Percentiles rank a stretch among this genome's conserved stretches.
phyloP scores from a whole-genome alignment of 2,329 filamentous ascomycete species.

The Aspergillus udagawae region DNA sequence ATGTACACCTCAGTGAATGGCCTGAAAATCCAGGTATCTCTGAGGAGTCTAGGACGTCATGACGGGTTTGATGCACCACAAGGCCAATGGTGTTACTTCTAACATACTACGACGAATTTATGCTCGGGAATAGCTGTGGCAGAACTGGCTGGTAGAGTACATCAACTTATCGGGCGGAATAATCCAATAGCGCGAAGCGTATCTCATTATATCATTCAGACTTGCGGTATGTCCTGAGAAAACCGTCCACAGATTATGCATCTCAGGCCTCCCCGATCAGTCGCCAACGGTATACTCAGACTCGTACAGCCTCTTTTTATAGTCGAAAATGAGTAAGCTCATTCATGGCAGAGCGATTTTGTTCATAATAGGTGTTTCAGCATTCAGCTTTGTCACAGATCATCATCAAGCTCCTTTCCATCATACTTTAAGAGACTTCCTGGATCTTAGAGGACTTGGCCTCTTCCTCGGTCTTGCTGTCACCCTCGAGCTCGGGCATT shows the following conservation, averaged over 20 bases:
- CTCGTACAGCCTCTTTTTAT: neutral
- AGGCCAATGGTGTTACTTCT: neutral
- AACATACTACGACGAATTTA: neutral
- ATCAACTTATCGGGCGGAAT: neutral
- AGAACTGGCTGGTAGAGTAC: neutral
- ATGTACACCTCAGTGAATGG: neutral
- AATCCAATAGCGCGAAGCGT: neutral
- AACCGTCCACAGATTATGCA: neutral
- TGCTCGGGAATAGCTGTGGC: neutral
- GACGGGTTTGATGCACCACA: neutral
- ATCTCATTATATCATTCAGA: neutral
- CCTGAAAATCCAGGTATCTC: neutral
- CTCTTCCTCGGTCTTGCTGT: constrained; percentile 39
- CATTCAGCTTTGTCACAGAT: constrained; percentile 23
- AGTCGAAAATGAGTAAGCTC: neutral
- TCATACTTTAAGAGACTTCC: constrained; percentile 29
- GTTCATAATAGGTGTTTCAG: constrained; percentile 10
- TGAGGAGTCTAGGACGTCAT: neutral
- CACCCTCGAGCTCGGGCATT: constrained; percentile 67
- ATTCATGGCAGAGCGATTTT: neutral
- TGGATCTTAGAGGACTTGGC: constrained; percentile 35
- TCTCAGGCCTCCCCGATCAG: neutral
- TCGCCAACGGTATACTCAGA: neutral
- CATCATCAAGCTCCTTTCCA: constrained; percentile 17
- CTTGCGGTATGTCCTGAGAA: constrained; percentile 12